Evolutionary conservation across 257 asterid genomes (phyloP), one percentile per base, ranked within the genome.

Genomic region (Anisodus tanguticus): DNA sequence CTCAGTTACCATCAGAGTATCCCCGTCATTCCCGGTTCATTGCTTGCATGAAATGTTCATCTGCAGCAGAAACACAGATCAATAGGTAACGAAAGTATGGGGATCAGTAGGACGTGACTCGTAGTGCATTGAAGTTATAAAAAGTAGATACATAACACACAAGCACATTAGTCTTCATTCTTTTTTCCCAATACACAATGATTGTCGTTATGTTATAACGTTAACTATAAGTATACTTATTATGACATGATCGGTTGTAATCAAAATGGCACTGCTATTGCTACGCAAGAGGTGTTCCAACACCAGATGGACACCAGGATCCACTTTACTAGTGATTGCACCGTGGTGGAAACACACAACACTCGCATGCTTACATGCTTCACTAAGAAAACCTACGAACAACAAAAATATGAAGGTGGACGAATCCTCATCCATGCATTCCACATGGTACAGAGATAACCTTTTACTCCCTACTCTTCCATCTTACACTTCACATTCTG

Each of bases 21-120:
- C 82, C 69, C 37, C 63, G 83, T 90, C 87, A 91, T 89, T 92
- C 94, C 88, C 90, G 81, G 81, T 86, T 90, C 93, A 92, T 85
- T 67, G 93, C 87, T 90, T 92, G 95, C 63, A 76, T 76, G 22
- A 76, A 76, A 76, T 76, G 81, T 51, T 76, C 81, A 76, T 76
- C 81, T 76, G 81, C 63, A 76, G 81, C 63, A 76, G 47, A 51
- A 22, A 76, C 47, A 13, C 26, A 76, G 43, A 76, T 76, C 81
- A 76, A 2, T 76, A 76, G 2, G 15, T 12, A 76, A 51, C 22
- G 0, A 9, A 51, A 51, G 8, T 49, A 76, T 5, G 80, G 41
- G 43, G 11, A 19, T 19, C 60, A 3, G 60, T 22, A 74, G 43
- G 80, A 47, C 19, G 80, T 11, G 35, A 43, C 15, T 43, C 2